Conservation (phyloP, 306 rosid genomes). For the Fagus crenata region DNA sequence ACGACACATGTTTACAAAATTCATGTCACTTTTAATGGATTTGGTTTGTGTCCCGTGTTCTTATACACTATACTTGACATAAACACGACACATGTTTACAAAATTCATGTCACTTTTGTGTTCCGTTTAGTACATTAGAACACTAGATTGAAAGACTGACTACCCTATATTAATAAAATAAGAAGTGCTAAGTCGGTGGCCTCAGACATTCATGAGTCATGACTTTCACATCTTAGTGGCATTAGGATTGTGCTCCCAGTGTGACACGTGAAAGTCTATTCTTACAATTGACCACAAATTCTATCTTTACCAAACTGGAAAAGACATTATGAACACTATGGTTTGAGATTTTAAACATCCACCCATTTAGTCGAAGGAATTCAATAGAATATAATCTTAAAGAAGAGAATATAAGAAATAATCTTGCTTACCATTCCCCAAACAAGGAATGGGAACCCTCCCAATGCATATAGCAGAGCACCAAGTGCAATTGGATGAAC, state of each 20-base stretch:
- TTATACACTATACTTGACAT: too few relatives aligned
- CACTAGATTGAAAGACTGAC: too few relatives aligned
- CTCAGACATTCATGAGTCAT: neutral
- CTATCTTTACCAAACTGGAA: neutral
- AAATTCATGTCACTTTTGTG: too few relatives aligned
- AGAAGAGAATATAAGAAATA: slow-evolving; percentile 7
- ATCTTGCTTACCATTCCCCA: slow-evolving; percentile 83
- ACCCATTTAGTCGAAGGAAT: neutral
- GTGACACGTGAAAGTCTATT: neutral
- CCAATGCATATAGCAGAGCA: slow-evolving; percentile 58
- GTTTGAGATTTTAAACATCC: too few relatives aligned
- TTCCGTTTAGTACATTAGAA: too few relatives aligned
- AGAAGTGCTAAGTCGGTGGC: neutral
- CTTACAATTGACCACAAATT: neutral
- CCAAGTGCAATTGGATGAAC: slow-evolving; percentile 78
- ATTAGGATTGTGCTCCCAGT: neutral
- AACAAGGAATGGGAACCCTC: slow-evolving; percentile 82
- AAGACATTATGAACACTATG: too few relatives aligned
- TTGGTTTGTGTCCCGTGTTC: too few relatives aligned
- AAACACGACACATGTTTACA: too few relatives aligned
- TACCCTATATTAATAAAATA: too few relatives aligned
- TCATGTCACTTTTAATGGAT: neutral
- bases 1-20: too few relatives aligned
- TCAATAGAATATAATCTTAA: neutral
- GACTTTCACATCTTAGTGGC: neutral